Evolutionary conservation across 225 moss, liverwort and hornwort genomes (phyloP).

Genomic region (Sphagnum contortum): DNA sequence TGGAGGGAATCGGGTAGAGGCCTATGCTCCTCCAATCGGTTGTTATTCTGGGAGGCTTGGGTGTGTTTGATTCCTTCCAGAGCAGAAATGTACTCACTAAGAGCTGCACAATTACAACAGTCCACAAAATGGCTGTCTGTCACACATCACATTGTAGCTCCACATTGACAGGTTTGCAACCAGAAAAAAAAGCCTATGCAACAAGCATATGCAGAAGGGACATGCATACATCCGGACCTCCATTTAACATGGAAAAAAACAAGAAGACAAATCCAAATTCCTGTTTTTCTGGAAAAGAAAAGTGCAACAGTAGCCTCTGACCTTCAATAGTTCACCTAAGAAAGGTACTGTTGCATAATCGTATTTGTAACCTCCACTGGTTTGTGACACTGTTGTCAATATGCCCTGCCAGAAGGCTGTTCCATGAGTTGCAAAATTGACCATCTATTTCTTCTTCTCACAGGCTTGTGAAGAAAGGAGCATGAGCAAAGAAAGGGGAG

Average conservation of each 20-base stretch:
- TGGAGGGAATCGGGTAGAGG: conserved; percentile 70
- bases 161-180: background rate
- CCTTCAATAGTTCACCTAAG: conserved; percentile 74
- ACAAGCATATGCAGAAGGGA: too few relatives aligned
- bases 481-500: background rate
- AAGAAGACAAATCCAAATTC: too few relatives aligned
- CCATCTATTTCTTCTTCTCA: too few relatives aligned
- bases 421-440: too few relatives aligned
- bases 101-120: conserved; percentile 32
- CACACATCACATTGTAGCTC: background rate
- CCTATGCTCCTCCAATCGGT: conserved; percentile 60
- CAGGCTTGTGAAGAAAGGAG: too few relatives aligned
- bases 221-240: too few relatives aligned
- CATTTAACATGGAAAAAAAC: too few relatives aligned
- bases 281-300: too few relatives aligned
- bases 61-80: conserved; percentile 56
- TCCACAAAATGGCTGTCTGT: background rate
- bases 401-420: conserved; percentile 41
- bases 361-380: conserved; percentile 52
- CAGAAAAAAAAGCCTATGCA: too few relatives aligned
- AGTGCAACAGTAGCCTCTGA: conserved; percentile 2
- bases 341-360: conserved; percentile 87
- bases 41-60: conserved; percentile 24
- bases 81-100: conserved; percentile 55
- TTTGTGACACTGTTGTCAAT: conserved; percentile 81